A percentile compares a stretch with the other conserved stretches of the same genome.
Conservation (phyloP, 768 basidiomycete genomes). For the Clavaria fumosa region DNA sequence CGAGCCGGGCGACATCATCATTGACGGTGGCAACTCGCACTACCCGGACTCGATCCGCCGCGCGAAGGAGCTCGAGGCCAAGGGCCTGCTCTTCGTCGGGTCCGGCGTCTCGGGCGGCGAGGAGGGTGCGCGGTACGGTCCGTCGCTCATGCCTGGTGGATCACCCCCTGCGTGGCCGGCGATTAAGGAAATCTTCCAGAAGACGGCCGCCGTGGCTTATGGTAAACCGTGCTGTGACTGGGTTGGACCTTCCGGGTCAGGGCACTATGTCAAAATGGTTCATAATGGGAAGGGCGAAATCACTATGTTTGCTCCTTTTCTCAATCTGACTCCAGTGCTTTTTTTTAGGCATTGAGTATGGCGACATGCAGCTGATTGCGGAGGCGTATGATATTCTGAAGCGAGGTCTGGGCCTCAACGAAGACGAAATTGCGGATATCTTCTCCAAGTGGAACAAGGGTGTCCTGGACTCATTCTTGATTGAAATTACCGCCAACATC, state of each 20-base stretch:
- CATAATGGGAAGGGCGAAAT: conserved; percentile 86
- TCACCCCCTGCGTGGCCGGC: conserved; percentile 85
- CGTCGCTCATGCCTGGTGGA: conserved; percentile 99
- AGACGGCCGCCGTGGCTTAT: conserved; percentile 85
- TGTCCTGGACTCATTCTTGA: conserved; percentile 98
- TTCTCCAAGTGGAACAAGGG: conserved; percentile 96
- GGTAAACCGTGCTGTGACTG: conserved; percentile 99
- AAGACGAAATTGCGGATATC: conserved; percentile 87
- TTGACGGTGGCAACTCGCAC: conserved; percentile 98
- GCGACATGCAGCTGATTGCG: conserved; percentile 98
- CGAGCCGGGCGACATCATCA: conserved; percentile 95
- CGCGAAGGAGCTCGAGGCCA: conserved; percentile 78
- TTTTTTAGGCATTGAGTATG: conserved; percentile 86
- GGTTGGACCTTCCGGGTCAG: conserved; percentile 92
- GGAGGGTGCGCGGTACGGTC: conserved; percentile 94
- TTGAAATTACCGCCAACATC: conserved; percentile 95
- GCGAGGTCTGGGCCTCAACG: conserved; percentile 76
- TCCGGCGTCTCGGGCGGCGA: conserved; percentile 99
- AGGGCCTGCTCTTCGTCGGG: conserved; percentile 94
- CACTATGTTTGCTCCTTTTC: too few relatives aligned
- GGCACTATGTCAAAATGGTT: conserved; percentile 99
- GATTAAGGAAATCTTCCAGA: conserved; percentile 99
- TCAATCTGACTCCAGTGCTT: neutral
- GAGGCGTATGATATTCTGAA: conserved; percentile 99
- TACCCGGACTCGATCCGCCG: conserved; percentile 98